These are phyloP conservation scores for Saccharum officinarum DNA, from an alignment of 176 grass and related monocot species.

Conservation along the genomic window DNA sequence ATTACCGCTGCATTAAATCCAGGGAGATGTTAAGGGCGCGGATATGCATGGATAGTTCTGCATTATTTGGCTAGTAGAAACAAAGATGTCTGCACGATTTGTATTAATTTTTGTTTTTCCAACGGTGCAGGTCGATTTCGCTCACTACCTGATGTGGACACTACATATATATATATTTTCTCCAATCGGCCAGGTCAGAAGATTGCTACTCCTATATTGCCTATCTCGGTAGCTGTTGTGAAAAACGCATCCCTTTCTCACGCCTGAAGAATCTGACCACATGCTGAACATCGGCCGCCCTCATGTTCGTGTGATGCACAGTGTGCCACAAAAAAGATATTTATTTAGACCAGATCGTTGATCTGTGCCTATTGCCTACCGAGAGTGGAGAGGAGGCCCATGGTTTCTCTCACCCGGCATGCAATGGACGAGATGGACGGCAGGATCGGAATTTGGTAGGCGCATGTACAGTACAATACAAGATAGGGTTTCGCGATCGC, in stretches of 20 bases:
- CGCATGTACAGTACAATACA: not conserved
- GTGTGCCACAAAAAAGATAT: not conserved
- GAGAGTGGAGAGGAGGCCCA: not conserved
- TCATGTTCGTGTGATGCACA: not conserved
- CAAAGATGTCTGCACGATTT: not conserved
- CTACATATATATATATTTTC: too few relatives aligned
- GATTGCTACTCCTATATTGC: too few relatives aligned
- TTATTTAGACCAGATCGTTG: not conserved
- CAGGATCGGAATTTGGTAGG: not conserved
- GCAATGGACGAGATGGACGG: conserved; percentile 6
- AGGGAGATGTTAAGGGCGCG: not conserved
- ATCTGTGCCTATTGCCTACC: not conserved
- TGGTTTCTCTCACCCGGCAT: conserved; percentile 10
- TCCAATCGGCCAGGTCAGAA: too few relatives aligned
- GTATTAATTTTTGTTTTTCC: not conserved
- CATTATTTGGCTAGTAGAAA: not conserved
- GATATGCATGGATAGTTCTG: not conserved
- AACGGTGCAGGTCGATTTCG: not conserved
- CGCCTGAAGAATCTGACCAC: not conserved
- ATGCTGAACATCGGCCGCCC: not conserved
- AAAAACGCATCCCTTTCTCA: too few relatives aligned
- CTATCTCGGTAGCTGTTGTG: too few relatives aligned
- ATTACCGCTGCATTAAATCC: not conserved
- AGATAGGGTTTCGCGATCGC: not conserved
- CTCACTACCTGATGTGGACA: not conserved